Evolutionary conservation across 2,329 filamentous ascomycete genomes (phyloP), one percentile per base, ranked within the genome.

Genomic region (Phialophora macrospora): DNA sequence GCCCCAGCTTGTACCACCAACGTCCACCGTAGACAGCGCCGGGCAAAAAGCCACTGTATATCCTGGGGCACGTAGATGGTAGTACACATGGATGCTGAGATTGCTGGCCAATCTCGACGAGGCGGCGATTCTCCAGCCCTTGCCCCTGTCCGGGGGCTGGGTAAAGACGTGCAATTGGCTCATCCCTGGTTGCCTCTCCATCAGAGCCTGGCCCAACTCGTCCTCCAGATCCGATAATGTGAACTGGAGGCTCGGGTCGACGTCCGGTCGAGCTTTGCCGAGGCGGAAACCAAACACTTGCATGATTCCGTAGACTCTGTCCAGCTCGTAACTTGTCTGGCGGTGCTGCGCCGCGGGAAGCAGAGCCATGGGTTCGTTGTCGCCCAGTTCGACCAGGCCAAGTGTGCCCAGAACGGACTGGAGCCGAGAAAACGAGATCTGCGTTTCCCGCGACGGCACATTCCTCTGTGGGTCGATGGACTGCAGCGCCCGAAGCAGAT

Each of bases 121-220:
- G 44, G 17, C 17, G 0, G 17, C 44, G 20, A 48, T n/a, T 22
- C 44, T 48, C 49, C 49, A 52, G 9, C 49, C 49, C 26, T 52
- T 24, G 12, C 14, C 14, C 2, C 49, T n/a, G 5, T 28, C 49
- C 8, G 26, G 20, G 26, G 26, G 12, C 14, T 52, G n/a, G 7
- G 49, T 52, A 28, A 52, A 52, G 49, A 28, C 49, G 14, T 52
- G 49, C 26, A 52, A 26, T 17, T 52, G 49, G 49, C 49, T 52
- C 14, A 14, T 24, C 5, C 28, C 49, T 0, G 49, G 20, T 6
- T 28, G 20, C 20, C 12, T 28, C 24, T 52, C 20, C 20, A 52
- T 24, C 0, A 52, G 26, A 14, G 49, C 49, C 12, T 24, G 8
- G 49, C 49, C 49, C 11, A 52, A 24, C 3, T 52, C 20, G 26